These are phyloP conservation scores for Scedosporium dehoogii DNA, from an alignment of 2,329 filamentous ascomycete species.

Conservation along the genomic window DNA sequence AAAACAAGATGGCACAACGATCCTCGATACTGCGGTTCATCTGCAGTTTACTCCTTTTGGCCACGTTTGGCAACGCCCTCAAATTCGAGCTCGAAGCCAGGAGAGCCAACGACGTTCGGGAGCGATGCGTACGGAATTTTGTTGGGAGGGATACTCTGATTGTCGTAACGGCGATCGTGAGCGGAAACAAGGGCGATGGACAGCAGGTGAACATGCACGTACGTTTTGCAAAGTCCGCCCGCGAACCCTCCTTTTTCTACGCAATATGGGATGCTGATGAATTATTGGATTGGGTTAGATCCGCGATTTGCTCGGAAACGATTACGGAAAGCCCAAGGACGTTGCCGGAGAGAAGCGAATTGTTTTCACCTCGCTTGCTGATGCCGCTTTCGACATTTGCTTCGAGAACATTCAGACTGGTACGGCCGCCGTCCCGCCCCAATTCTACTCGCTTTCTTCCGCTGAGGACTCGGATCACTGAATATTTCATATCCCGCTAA, in stretches of 20 bases:
- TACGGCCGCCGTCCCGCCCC: conserved; percentile 33
- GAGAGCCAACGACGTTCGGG: conserved; percentile 48
- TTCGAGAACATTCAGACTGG: conserved; percentile 75
- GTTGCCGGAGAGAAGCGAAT: conserved; percentile 85
- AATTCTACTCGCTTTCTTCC: not conserved
- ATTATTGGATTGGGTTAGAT: conserved; percentile 48
- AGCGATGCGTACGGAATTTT: conserved; percentile 95
- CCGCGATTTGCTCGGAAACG: conserved; percentile 88
- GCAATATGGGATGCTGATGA: not conserved
- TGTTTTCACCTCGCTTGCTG: conserved; percentile 85
- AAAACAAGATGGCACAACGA: conserved; percentile 34
- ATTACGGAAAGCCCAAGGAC: conserved; percentile 87
- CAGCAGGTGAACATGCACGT: conserved; percentile 93
- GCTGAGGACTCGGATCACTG: not conserved
- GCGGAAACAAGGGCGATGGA: conserved; percentile 82
- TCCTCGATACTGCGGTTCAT: conserved; percentile 46
- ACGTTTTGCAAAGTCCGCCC: conserved; percentile 19
- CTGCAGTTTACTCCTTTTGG: conserved; percentile 47
- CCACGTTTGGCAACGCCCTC: conserved; percentile 54
- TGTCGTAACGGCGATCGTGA: conserved; percentile 83
- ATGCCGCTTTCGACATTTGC: conserved; percentile 92
- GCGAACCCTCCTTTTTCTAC: not conserved
- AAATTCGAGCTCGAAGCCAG: conserved; percentile 87
- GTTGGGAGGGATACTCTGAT: conserved; percentile 86
- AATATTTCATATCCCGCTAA: not conserved